A percentile compares a stretch with the other conserved stretches of the same genome.
Conservation (phyloP, 2,329 filamentous ascomycete genomes). For the Fusarium verticillioides region DNA sequence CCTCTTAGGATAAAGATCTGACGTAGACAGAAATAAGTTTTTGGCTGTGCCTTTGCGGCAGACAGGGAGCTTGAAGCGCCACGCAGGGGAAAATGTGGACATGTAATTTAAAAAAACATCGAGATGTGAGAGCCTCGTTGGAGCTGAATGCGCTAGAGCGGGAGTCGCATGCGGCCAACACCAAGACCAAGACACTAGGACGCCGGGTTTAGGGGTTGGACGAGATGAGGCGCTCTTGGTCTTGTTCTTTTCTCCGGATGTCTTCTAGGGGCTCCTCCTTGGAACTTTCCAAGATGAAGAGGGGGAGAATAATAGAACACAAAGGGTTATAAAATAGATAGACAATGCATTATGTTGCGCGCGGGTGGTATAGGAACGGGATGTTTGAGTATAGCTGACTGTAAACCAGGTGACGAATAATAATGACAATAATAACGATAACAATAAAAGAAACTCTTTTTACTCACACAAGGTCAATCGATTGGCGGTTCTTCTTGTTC, state of each 20-base stretch:
- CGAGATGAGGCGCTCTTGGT: background rate
- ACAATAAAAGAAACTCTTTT: background rate
- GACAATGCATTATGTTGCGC: slow-evolving; percentile 1
- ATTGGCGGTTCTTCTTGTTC: slow-evolving; percentile 24
- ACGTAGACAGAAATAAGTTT: slow-evolving; percentile 34
- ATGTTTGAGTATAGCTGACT: background rate
- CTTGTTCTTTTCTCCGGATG: background rate
- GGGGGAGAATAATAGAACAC: background rate
- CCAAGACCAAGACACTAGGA: slow-evolving; percentile 4
- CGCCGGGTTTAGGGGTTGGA: background rate
- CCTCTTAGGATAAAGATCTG: slow-evolving; percentile 36
- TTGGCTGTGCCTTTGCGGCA: slow-evolving; percentile 37
- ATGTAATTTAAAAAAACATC: slow-evolving; percentile 42
- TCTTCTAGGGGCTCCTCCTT: background rate
- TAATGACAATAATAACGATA: background rate
- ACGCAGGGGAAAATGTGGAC: slow-evolving; percentile 45
- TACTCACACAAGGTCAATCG: slow-evolving; percentile 40
- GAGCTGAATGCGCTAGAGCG: slow-evolving; percentile 10
- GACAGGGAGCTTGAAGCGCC: slow-evolving; percentile 38
- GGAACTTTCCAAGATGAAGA: background rate
- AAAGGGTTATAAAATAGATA: slow-evolving; percentile 1
- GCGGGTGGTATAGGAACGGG: slow-evolving; percentile 3
- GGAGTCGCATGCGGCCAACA: slow-evolving; percentile 23
- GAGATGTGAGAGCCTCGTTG: slow-evolving; percentile 1
- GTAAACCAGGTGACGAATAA: slow-evolving; percentile 10